Percentiles rank a stretch among this genome's conserved stretches.
Evolutionary conservation across 352 stramenopile species (phyloP).

Genomic region (Albugo laibachii): DNA sequence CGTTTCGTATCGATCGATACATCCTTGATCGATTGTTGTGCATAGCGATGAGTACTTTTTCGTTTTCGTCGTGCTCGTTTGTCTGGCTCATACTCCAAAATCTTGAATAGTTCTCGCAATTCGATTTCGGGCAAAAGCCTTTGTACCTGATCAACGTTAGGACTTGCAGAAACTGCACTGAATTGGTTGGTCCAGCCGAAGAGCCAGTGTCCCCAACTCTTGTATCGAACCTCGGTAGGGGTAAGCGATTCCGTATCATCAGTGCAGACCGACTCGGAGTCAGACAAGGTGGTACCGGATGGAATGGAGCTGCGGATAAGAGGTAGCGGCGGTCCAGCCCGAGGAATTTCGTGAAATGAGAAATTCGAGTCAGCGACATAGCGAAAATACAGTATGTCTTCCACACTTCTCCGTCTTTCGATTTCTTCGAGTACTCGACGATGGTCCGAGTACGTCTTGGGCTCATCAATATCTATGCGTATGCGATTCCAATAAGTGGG

Average conservation of each 20-base stretch:
- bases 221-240: constrained; percentile 50
- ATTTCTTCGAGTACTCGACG: constrained; percentile 33
- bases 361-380: constrained; percentile 48
- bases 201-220: constrained; percentile 69
- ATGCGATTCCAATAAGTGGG: no score
- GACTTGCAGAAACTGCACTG: constrained; percentile 13
- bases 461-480: no score
- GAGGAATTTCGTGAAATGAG: neutral
- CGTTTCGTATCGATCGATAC: neutral
- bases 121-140: constrained; percentile 60
- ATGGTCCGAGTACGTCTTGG: no score
- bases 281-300: constrained; percentile 25
- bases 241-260: constrained; percentile 44
- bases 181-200: constrained; percentile 72
- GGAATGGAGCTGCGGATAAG: constrained; percentile 12
- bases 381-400: constrained; percentile 75
- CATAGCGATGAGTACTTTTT: constrained; percentile 2
- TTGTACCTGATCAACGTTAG: constrained; percentile 8
- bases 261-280: constrained; percentile 65
- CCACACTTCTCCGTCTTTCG: constrained; percentile 39
- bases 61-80: constrained; percentile 33
- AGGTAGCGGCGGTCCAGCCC: neutral
- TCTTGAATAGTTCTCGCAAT: constrained; percentile 70
- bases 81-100: constrained; percentile 62
- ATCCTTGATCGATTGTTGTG: neutral